Conservation (phyloP, 352 stramenopile species). For the Pelagophyceae sp. region DNA sequence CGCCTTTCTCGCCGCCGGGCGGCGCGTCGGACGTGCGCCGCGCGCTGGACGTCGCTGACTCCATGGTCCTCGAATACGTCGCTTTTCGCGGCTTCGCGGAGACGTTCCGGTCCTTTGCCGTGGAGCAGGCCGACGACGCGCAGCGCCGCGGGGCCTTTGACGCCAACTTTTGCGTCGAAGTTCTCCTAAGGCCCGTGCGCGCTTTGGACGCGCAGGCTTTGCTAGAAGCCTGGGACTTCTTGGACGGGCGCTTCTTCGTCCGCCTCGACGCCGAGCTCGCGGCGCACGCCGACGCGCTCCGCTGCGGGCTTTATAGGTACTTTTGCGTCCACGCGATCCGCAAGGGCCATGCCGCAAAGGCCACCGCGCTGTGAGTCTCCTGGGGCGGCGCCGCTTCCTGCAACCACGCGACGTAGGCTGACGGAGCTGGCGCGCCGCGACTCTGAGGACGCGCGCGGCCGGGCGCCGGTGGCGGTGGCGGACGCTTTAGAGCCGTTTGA, state of each 20-base stretch:
- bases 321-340: slow-evolving; percentile 3
- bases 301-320: background rate
- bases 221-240: slow-evolving; percentile 25
- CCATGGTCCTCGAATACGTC: slow-evolving; percentile 28
- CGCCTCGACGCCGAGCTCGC: slow-evolving; percentile 23
- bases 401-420: background rate
- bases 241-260: slow-evolving; percentile 14
- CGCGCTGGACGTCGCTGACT: slow-evolving; percentile 23
- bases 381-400: no score
- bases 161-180: slow-evolving; percentile 16
- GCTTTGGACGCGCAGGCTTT: slow-evolving; percentile 6
- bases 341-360: no score
- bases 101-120: slow-evolving; percentile 7
- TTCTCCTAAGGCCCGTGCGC: slow-evolving; percentile 16
- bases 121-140: slow-evolving; percentile 17
- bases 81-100: slow-evolving; percentile 28
- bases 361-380: no score
- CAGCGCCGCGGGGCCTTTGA: slow-evolving; percentile 1
- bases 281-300: slow-evolving; percentile 8
- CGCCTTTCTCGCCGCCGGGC: no score
- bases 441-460: slow-evolving; percentile 4
- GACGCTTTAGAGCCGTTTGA: no score
- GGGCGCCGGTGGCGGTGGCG: no score
- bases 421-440: slow-evolving; percentile 12
- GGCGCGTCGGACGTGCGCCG: background rate